Percentiles rank a stretch among this genome's conserved stretches.
These are phyloP conservation scores for Magnusiomyces paraingens DNA, from an alignment of 1,139 yeast species.

Conservation along the genomic window DNA sequence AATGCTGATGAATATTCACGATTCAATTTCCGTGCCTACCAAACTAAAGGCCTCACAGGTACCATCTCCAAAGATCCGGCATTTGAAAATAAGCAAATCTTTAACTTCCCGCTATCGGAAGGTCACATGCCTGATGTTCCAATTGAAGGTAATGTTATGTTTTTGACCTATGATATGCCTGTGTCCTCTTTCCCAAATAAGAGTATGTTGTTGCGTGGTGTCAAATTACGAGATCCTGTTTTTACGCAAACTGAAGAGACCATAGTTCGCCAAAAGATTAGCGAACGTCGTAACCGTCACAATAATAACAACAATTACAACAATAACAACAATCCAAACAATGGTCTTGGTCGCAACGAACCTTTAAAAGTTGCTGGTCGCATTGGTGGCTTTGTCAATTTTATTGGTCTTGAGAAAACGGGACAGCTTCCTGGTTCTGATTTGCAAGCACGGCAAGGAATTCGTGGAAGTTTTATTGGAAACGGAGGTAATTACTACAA, in stretches of 20 bases:
- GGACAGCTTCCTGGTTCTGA: slow-evolving; percentile 4
- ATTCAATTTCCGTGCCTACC: slow-evolving; percentile 39
- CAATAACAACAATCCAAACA: slow-evolving; percentile 27
- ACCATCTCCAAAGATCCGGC: slow-evolving; percentile 40
- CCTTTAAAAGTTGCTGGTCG: slow-evolving; percentile 23
- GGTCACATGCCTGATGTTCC: slow-evolving; percentile 50
- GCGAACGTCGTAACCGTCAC: slow-evolving; percentile 19
- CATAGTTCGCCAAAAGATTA: slow-evolving; percentile 7
- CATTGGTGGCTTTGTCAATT: slow-evolving; percentile 34
- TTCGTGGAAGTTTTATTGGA: slow-evolving; percentile 9
- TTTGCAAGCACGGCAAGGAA: slow-evolving; percentile 6
- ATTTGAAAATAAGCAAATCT: slow-evolving; percentile 43
- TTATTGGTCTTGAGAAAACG: slow-evolving; percentile 12
- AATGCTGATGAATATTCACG: slow-evolving; percentile 27
- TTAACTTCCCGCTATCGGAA: slow-evolving; percentile 56
- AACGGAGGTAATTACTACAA: slow-evolving; percentile 12
- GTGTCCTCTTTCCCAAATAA: slow-evolving; percentile 38
- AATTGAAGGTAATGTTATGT: slow-evolving; percentile 45
- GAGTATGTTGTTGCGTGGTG: slow-evolving; percentile 81
- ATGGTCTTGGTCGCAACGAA: slow-evolving; percentile 32
- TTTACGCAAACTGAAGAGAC: slow-evolving; percentile 36
- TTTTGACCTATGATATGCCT: slow-evolving; percentile 55
- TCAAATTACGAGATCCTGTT: slow-evolving; percentile 53
- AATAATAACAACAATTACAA: slow-evolving; percentile 28
- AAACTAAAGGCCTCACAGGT: slow-evolving; percentile 63